A percentile compares a stretch with the other conserved stretches of the same genome.
Conservation (phyloP, 768 basidiomycete genomes). For the Tricholoma furcatifolium region DNA sequence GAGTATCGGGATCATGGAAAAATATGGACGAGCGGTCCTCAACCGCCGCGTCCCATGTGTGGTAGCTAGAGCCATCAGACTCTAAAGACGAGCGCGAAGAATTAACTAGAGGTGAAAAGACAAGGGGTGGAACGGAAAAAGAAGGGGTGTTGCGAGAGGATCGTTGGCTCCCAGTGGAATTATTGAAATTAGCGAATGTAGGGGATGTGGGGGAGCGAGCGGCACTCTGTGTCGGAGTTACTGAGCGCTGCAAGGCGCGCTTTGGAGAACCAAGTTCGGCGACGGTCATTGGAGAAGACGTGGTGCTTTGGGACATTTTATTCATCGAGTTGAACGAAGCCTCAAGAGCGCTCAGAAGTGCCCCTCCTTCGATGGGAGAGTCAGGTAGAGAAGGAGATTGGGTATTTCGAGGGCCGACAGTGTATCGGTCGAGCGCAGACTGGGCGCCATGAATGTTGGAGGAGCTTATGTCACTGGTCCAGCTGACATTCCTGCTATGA, state of each 20-base stretch:
- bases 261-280: constrained; percentile 49
- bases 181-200: constrained; percentile 42
- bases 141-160: constrained; percentile 52
- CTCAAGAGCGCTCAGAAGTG: constrained; percentile 29
- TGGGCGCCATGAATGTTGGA: constrained; percentile 30
- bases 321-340: constrained; percentile 22
- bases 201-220: constrained; percentile 56
- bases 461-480: constrained; percentile 42
- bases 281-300: constrained; percentile 48
- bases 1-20: constrained; percentile 50
- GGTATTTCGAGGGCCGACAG: constrained; percentile 44
- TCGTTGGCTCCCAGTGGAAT: constrained; percentile 40
- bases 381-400: constrained; percentile 61
- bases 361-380: constrained; percentile 48
- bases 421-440: constrained; percentile 35
- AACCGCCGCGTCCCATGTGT: constrained; percentile 68
- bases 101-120: constrained; percentile 70
- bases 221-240: constrained; percentile 63
- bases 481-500: constrained; percentile 62
- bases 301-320: constrained; percentile 33
- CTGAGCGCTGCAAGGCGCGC: constrained; percentile 45
- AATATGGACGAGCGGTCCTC: constrained; percentile 53
- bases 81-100: constrained; percentile 80
- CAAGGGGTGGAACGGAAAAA: constrained; percentile 53
- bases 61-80: constrained; percentile 83